Percentiles rank a stretch among this genome's conserved stretches.
phyloP scores from a whole-genome alignment of 306 rosid genomes.

The Sophora flavescens region DNA sequence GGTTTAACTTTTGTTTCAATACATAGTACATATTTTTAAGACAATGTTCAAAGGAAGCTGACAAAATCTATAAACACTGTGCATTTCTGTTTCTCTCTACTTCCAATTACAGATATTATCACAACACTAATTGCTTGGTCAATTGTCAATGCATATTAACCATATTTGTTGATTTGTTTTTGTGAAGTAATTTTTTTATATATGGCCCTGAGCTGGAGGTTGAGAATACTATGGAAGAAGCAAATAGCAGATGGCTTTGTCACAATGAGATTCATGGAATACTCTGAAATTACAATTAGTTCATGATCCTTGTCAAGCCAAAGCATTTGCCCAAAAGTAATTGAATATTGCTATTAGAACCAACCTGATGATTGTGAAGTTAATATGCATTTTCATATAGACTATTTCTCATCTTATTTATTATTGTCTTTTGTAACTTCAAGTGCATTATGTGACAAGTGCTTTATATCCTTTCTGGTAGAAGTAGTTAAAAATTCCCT shows the following conservation, averaged over 20 bases:
- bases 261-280: conserved; percentile 95
- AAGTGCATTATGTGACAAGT: no score
- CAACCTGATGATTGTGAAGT: conserved; percentile 31
- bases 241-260: conserved; percentile 91
- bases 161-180: conserved; percentile 38
- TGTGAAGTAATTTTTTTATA: conserved; percentile 42
- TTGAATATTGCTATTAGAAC: conserved; percentile 41
- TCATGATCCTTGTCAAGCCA: conserved; percentile 85
- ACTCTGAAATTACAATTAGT: conserved; percentile 78
- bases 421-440: conserved; percentile 17
- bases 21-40: neutral
- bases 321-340: conserved; percentile 80
- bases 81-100: conserved; percentile 20
- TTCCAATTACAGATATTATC: conserved; percentile 1
- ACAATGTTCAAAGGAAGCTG: conserved; percentile 21
- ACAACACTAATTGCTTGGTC: neutral
- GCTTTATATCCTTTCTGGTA: no score
- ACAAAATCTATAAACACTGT: conserved; percentile 2
- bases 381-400: conserved; percentile 22
- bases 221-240: conserved; percentile 70
- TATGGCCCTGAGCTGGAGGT: conserved; percentile 76
- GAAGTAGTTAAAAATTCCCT: no score
- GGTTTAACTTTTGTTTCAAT: conserved; percentile 33
- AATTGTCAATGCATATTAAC: conserved; percentile 27
- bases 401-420: conserved; percentile 16